phyloP scores from a whole-genome alignment of 164 flowering plant genomes.

The Tetrastigma voinierianum region DNA sequence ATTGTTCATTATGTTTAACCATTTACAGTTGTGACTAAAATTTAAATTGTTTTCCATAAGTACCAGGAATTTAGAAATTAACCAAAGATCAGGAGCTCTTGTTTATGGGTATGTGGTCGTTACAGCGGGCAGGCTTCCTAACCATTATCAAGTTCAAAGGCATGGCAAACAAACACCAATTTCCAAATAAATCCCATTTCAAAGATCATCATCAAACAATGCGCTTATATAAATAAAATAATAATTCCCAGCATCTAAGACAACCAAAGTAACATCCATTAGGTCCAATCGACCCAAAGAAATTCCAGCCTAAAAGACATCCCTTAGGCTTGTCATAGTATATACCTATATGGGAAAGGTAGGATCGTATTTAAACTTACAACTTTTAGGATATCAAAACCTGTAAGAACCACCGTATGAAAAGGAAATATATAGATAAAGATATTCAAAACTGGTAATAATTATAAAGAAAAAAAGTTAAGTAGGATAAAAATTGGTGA shows the following conservation, averaged over 20 bases:
- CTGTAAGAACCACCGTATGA: constrained; percentile 38
- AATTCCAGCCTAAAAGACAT: constrained; percentile 88
- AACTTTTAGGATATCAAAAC: constrained; percentile 76
- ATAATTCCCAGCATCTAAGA: constrained; percentile 44
- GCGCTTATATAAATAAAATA: no score
- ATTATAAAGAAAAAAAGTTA: not conserved
- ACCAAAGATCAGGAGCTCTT: no score
- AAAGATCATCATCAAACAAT: no score
- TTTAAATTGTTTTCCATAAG: no score
- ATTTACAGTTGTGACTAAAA: no score
- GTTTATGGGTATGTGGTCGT: no score
- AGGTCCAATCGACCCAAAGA: constrained; percentile 90
- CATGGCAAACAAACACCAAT: not conserved
- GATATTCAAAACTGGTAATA: not conserved
- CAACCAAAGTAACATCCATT: constrained; percentile 92
- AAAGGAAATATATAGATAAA: constrained; percentile 4
- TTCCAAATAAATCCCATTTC: not conserved
- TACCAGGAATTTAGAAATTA: no score
- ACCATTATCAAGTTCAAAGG: not conserved
- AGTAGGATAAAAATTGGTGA: not conserved
- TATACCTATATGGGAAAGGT: constrained; percentile 80
- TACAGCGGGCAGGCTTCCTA: no score
- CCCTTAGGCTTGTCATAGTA: constrained; percentile 84
- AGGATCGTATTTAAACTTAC: constrained; percentile 68
- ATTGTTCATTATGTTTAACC: no score